These are phyloP conservation scores for Cordyceps pruinosa DNA, from an alignment of 2,329 filamentous ascomycete species.

Conservation along the genomic window DNA sequence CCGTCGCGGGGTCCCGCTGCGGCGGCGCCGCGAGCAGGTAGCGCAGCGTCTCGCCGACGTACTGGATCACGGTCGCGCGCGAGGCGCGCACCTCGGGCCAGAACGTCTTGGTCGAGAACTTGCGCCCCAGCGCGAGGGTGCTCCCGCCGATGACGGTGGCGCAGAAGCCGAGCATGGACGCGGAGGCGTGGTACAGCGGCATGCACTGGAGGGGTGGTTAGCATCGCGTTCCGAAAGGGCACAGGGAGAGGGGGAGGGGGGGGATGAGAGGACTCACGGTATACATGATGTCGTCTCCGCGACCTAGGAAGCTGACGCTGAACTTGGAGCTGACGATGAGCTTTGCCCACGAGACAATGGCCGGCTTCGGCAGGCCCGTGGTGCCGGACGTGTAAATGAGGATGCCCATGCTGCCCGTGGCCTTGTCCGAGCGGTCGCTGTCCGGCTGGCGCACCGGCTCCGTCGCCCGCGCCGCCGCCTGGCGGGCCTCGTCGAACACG, in stretches of 20 bases:
- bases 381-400: slow-evolving; percentile 85
- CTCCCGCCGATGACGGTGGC: slow-evolving; percentile 53
- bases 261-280: slow-evolving; percentile 46
- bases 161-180: slow-evolving; percentile 60
- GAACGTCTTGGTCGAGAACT: slow-evolving; percentile 71
- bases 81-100: slow-evolving; percentile 68
- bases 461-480: slow-evolving; percentile 44
- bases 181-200: slow-evolving; percentile 84
- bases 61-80: slow-evolving; percentile 71
- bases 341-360: slow-evolving; percentile 69
- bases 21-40: slow-evolving; percentile 67
- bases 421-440: slow-evolving; percentile 49
- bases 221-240: not conserved
- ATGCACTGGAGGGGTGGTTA: slow-evolving; percentile 44
- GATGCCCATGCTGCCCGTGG: slow-evolving; percentile 53
- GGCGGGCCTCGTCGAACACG: slow-evolving; percentile 49
- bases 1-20: slow-evolving; percentile 54
- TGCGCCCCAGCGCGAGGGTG: slow-evolving; percentile 65
- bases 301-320: slow-evolving; percentile 55
- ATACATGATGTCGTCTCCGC: slow-evolving; percentile 61
- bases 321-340: slow-evolving; percentile 51
- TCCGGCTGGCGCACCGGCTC: slow-evolving; percentile 53
- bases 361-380: slow-evolving; percentile 75
- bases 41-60: slow-evolving; percentile 81
- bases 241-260: not conserved